These are phyloP conservation scores for Penicillium occitanis DNA, from an alignment of 2,329 filamentous ascomycete genomes.

Conservation along the genomic window DNA sequence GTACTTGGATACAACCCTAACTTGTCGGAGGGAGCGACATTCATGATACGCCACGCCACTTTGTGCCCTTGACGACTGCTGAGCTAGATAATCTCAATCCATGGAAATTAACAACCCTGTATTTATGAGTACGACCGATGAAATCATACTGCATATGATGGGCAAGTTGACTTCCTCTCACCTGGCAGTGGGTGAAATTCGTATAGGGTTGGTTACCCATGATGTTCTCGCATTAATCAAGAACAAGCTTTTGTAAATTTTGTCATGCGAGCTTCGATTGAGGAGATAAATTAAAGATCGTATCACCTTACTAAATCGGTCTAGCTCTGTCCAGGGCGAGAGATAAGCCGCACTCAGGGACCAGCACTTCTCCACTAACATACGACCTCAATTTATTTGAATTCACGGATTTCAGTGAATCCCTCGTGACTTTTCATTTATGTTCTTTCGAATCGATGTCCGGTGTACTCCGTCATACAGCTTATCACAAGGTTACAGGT, in stretches of 20 bases:
- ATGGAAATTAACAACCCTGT: too few species aligned
- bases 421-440: not conserved
- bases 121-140: too few species aligned
- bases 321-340: not conserved
- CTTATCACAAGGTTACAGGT: not conserved
- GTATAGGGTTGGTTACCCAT: not conserved
- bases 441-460: not conserved
- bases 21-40: not conserved
- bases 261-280: not conserved
- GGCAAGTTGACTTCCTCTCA: too few species aligned
- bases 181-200: not conserved
- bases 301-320: conserved; percentile 1
- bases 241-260: not conserved
- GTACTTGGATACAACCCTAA: not conserved
- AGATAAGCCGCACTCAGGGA: not conserved
- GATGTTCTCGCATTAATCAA: not conserved
- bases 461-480: not conserved
- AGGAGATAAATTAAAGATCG: not conserved
- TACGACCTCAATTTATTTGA: not conserved
- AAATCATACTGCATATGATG: too few species aligned
- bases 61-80: too few species aligned
- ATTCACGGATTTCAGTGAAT: not conserved
- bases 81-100: too few species aligned
- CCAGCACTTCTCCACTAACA: not conserved
- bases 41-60: too few species aligned